phyloP scores from a whole-genome alignment of 805 yeast genomes.

The Barnettozyma siamensis region DNA sequence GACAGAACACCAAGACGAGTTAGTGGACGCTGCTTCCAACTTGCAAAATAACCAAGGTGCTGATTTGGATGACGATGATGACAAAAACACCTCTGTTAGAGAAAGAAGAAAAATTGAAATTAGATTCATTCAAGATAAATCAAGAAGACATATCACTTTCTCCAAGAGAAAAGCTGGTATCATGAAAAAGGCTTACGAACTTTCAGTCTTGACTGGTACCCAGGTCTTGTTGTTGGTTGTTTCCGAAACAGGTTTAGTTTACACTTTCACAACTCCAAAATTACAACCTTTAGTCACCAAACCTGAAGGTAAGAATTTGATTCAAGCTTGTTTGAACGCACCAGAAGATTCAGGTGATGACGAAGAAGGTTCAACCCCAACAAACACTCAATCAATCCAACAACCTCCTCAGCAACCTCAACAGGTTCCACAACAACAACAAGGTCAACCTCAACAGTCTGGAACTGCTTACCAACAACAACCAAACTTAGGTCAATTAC shows the following conservation, averaged over 20 bases:
- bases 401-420: conserved; percentile 25
- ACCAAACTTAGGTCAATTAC: conserved; percentile 33
- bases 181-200: conserved; percentile 99
- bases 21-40: conserved; percentile 14
- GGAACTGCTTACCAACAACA: conserved; percentile 38
- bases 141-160: conserved; percentile 95
- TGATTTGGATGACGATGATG: conserved; percentile 42
- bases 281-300: conserved; percentile 96
- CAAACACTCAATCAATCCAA: conserved; percentile 26
- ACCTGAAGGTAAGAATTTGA: conserved; percentile 93
- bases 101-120: conserved; percentile 91
- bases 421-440: conserved; percentile 15
- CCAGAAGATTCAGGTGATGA: conserved; percentile 68
- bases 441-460: conserved; percentile 17
- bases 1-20: conserved; percentile 19
- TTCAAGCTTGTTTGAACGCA: conserved; percentile 95
- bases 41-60: conserved; percentile 14
- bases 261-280: conserved; percentile 98
- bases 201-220: conserved; percentile 94
- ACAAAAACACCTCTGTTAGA: conserved; percentile 38
- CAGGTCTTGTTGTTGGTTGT: conserved; percentile 93
- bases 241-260: conserved; percentile 96
- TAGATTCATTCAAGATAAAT: conserved; percentile 94
- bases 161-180: conserved; percentile 98
- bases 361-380: conserved; percentile 32